A percentile compares a stretch with the other conserved stretches of the same genome.
phyloP scores from a whole-genome alignment of 345 rosid genomes.

The Mallotus nudiflorus region DNA sequence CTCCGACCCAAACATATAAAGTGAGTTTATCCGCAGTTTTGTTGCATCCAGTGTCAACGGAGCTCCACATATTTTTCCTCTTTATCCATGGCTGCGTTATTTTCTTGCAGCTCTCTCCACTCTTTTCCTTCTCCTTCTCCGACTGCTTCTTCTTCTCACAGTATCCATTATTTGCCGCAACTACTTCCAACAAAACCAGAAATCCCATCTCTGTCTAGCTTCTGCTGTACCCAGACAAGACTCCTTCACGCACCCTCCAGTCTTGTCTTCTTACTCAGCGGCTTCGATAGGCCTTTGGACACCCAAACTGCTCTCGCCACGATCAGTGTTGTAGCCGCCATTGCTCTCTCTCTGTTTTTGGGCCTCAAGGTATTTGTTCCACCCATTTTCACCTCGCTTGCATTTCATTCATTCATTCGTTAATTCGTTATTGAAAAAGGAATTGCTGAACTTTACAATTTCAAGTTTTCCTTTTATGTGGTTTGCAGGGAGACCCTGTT shows the following conservation, averaged over 20 bases:
- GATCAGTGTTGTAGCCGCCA: conserved; percentile 76
- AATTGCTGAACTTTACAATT: not conserved
- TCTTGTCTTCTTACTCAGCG: conserved; percentile 48
- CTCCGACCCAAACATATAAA: not conserved
- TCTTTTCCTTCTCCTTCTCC: conserved; percentile 18
- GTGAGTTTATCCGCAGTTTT: no score
- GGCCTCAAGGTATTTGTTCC: conserved; percentile 79
- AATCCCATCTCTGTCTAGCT: conserved; percentile 23
- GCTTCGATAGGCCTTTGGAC: conserved; percentile 59
- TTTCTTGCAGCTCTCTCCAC: conserved; percentile 7
- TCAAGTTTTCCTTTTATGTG: not conserved
- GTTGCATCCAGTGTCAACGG: not conserved
- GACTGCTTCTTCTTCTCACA: conserved; percentile 25
- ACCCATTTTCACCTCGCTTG: not conserved
- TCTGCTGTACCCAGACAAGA: conserved; percentile 22
- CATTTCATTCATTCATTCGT: not conserved
- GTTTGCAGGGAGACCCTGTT: conserved; percentile 87
- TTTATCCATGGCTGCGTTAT: conserved; percentile 61
- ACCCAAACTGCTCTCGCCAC: conserved; percentile 75
- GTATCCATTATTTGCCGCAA: conserved; percentile 22
- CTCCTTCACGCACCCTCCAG: conserved; percentile 23
- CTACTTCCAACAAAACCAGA: conserved; percentile 18
- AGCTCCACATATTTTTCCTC: conserved; percentile 36
- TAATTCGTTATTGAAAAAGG: not conserved
- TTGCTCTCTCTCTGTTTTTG: conserved; percentile 73